Base-by-base conservation (phyloP, 2,329 filamentous ascomycete genomes). In the Epichloe aotearoae region DNA sequence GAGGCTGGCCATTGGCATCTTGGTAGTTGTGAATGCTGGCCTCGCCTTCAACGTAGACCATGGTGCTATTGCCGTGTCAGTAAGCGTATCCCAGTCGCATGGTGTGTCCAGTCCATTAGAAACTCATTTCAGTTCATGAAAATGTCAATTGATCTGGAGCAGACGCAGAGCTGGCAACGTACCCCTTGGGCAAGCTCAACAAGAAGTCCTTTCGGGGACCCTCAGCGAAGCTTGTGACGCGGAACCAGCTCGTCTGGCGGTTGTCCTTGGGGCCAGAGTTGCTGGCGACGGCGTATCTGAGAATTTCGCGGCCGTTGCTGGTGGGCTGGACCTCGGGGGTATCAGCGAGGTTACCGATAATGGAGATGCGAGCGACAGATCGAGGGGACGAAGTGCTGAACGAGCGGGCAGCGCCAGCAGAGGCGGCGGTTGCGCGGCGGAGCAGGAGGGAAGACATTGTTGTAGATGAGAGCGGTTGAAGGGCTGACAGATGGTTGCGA, bases 21-120 rank as follows among this genome's bases (percentile, higher is more conserved):
- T 84, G 77, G 64, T 80, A 91, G 43, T 67, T 72, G 58, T 70
- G 75, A 71, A 91, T 81, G 57, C 71, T 72, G 54, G 84, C 85
- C 54, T 96, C 88, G 43, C 86, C 90, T 67, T 97, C 91, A 47
- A 97, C 73, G 62, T 80, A 88, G 55, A 98, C 75, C 47, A 88
- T 73, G 14, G 88, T 77, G 54, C 90, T 95, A 59, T 38, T 49
- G 45, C 15, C 47, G 50, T 52, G 51, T 49, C 41, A 39, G 54
- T 59, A 39, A 58, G 53, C 41, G 54, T 33, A 11, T 30, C 30
- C 14, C 14, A 11, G 19, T 26, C 11, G 17, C 46, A 39, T n/a
- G 12, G 17, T n/a, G 30, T 4, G 20, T 47, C 17, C n/a, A 23
- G 6, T 19, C n/a, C 3, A 5, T 3, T 12, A 20, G 7, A 6